Percentiles rank a stretch among this genome's conserved stretches.
Evolutionary conservation across 1,284 basidiomycete genomes (phyloP).

Genomic region (Malassezia psittaci): DNA sequence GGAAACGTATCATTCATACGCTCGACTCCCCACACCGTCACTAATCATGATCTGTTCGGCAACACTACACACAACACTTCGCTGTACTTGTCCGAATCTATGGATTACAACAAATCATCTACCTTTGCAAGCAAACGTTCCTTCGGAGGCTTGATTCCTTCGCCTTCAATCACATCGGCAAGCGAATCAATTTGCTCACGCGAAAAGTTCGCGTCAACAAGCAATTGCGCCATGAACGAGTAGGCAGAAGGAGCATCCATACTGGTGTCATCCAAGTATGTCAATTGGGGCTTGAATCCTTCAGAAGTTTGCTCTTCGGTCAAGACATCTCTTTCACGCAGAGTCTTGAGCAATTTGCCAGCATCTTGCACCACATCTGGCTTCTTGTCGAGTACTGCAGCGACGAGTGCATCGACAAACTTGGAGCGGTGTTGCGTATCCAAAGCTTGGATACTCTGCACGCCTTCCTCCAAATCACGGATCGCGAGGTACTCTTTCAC

Average conservation of each 20-base stretch:
- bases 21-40: too few species aligned
- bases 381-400: constrained; percentile 67
- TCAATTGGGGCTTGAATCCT: constrained; percentile 60
- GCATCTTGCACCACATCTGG: constrained; percentile 62
- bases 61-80: neutral
- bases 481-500: constrained; percentile 51
- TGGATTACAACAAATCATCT: constrained; percentile 14
- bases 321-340: constrained; percentile 25
- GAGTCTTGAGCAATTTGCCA: constrained; percentile 38
- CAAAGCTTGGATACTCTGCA: constrained; percentile 63
- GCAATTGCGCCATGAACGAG: constrained; percentile 57
- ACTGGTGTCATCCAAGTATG: constrained; percentile 71
- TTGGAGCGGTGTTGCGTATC: constrained; percentile 57
- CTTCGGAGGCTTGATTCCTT: constrained; percentile 42
- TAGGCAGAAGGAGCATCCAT: constrained; percentile 82
- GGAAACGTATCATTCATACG: too few species aligned
- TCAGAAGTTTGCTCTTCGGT: constrained; percentile 55
- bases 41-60: neutral
- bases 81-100: neutral
- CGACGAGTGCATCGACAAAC: constrained; percentile 65
- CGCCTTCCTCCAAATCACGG: constrained; percentile 72
- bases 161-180: constrained; percentile 39
- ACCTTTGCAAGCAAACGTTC: constrained; percentile 45
- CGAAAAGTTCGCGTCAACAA: constrained; percentile 27
- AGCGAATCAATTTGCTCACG: constrained; percentile 39